Evolutionary conservation across 371 early-diverging fungal species (phyloP).

Genomic region (Mucor ambiguus): DNA sequence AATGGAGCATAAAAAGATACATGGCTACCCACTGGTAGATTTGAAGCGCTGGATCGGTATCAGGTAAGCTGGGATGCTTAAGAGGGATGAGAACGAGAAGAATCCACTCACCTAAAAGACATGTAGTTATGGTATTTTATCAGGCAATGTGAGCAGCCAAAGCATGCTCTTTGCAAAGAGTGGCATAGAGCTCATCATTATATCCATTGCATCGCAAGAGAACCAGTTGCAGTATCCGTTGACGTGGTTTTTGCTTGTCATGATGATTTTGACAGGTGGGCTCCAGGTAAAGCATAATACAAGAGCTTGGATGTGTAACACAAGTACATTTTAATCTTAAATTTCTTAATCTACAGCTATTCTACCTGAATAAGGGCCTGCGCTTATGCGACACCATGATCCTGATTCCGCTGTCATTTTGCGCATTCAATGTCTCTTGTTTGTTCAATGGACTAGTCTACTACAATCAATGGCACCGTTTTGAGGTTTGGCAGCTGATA

Average conservation of each 20-base stretch:
- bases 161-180: slow-evolving; percentile 79
- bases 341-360: slow-evolving; percentile 46
- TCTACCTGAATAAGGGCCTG: slow-evolving; percentile 77
- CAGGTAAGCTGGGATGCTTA: no score
- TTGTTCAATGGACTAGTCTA: slow-evolving; percentile 79
- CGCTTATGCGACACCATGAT: slow-evolving; percentile 75
- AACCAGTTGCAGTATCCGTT: slow-evolving; percentile 73
- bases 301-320: neutral
- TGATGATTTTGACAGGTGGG: slow-evolving; percentile 63
- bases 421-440: slow-evolving; percentile 75
- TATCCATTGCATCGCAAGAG: slow-evolving; percentile 58
- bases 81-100: no score
- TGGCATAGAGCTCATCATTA: slow-evolving; percentile 69
- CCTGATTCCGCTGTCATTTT: slow-evolving; percentile 74
- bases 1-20: neutral
- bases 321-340: slow-evolving; percentile 6
- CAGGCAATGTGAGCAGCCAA: slow-evolving; percentile 75
- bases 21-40: slow-evolving; percentile 1
- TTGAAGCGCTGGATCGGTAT: slow-evolving; percentile 39
- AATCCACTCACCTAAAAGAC: neutral
- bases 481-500: slow-evolving; percentile 62
- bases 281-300: slow-evolving; percentile 53
- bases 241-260: slow-evolving; percentile 68
- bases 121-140: slow-evolving; percentile 62
- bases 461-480: slow-evolving; percentile 70